phyloP scores from a whole-genome alignment of 2,329 filamentous ascomycete genomes.

The Zymoseptoria pseudotritici region DNA sequence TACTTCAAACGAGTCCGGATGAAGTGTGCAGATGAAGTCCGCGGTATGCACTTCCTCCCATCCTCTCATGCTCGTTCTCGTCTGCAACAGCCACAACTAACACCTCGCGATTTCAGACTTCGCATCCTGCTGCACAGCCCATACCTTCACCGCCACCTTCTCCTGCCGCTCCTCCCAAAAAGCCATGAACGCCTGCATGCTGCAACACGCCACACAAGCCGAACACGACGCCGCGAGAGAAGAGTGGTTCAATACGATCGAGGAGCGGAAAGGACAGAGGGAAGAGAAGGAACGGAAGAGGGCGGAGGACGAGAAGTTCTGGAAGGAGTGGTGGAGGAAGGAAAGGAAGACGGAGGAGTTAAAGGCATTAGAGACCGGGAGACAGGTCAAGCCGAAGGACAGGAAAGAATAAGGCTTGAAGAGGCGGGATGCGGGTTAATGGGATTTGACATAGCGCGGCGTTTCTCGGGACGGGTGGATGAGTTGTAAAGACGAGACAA shows the following conservation, averaged over 20 bases:
- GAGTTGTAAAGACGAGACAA: not conserved
- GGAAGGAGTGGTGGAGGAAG: slow-evolving; percentile 46
- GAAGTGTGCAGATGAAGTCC: slow-evolving; percentile 57
- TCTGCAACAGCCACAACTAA: too few species aligned
- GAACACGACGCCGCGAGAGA: slow-evolving; percentile 83
- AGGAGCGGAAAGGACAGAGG: slow-evolving; percentile 61
- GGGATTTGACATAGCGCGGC: not conserved
- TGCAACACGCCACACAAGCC: slow-evolving; percentile 70
- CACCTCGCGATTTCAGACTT: slow-evolving; percentile 55
- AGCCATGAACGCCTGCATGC: slow-evolving; percentile 92
- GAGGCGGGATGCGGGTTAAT: not conserved
- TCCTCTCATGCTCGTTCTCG: not conserved
- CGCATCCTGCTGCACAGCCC: slow-evolving; percentile 77
- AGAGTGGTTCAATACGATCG: slow-evolving; percentile 80
- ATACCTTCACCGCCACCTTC: slow-evolving; percentile 83
- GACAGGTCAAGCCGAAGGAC: not conserved
- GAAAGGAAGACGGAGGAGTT: slow-evolving; percentile 20
- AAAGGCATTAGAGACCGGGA: not conserved
- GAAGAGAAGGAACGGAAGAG: slow-evolving; percentile 48
- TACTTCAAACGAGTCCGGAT: slow-evolving; percentile 73
- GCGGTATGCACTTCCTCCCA: slow-evolving; percentile 29
- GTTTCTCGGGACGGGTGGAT: not conserved
- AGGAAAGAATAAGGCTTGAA: not conserved
- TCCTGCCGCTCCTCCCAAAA: slow-evolving; percentile 71
- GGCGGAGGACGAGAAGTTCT: slow-evolving; percentile 38